Base-by-base conservation (phyloP, 1,284 basidiomycete species). In the Cryptococcus sp. region DNA sequence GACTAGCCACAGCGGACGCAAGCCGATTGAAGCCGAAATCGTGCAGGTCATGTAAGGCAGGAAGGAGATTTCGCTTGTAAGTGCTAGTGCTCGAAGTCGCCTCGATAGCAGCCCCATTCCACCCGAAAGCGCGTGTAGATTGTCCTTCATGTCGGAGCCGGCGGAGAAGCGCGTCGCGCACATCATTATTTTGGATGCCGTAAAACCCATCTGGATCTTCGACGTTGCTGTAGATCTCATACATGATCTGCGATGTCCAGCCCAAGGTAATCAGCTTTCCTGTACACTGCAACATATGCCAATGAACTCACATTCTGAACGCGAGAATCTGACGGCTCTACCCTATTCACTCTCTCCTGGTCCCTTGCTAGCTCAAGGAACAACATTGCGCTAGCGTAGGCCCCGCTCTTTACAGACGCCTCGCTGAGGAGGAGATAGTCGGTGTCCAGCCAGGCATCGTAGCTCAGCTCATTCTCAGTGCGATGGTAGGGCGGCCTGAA, bases 191-290 rank as follows among this genome's bases (percentile, higher is more conserved):
- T 61, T 87, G 83, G 61, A 98, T 91, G 1, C 92, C 93, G 75
- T 99, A 99, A 75, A 99, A 99, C 1, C 95, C 93, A 69, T 99
- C 95, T 0, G 94, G 94, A 70, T 99, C 95, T 70, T 96, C 93
- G 58, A 99, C 92, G 70, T 92, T 90, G 62, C 86, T 87, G 73
- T 97, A 99, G 52, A 98, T 92, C 54, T 89, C 86, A 77, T 94
- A 96, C 47, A 98, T 81, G 38, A 93, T 83, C 77, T 78, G 42
- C 3, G 4, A 46, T 85, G 11, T 20, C 48, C 79, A 73, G 89
- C 87, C 3, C 81, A 76, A 13, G 77, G 71, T 39, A 66, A 16
- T 7, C 8, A 16, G 3, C 10, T 40, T 43, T 15, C 47, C 19
- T 35, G 19, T 13, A 47, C 16, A 19, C 10, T 30, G 19, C 17